Evolutionary conservation across 352 stramenopile genomes (phyloP).

Genomic region (Pythium aphanidermatum): DNA sequence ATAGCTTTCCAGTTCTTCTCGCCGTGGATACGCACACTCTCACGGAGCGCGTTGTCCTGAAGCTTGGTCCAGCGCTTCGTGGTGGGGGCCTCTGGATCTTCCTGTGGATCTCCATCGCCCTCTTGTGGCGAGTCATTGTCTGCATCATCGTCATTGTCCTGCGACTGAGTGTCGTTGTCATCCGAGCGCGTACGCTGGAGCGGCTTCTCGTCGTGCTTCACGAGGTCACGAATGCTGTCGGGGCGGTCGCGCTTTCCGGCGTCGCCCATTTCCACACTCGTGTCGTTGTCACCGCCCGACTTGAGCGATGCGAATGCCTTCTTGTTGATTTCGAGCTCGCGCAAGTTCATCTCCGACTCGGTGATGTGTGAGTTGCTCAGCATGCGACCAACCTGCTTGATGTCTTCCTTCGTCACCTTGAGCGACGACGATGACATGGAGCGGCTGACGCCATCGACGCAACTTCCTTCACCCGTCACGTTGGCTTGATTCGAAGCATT

Average conservation of each 20-base stretch:
- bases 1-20: slow-evolving; percentile 90
- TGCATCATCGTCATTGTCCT: slow-evolving; percentile 32
- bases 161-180: slow-evolving; percentile 20
- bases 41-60: slow-evolving; percentile 79
- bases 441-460: slow-evolving; percentile 27
- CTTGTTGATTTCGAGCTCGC: slow-evolving; percentile 72
- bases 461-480: slow-evolving; percentile 26
- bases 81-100: slow-evolving; percentile 68
- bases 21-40: slow-evolving; percentile 76
- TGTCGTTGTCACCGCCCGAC: slow-evolving; percentile 27
- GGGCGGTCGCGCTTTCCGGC: slow-evolving; percentile 63
- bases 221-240: slow-evolving; percentile 51
- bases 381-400: slow-evolving; percentile 53
- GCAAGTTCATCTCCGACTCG: slow-evolving; percentile 73
- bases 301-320: slow-evolving; percentile 36
- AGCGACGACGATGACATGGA: slow-evolving; percentile 67
- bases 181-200: slow-evolving; percentile 54
- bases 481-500: slow-evolving; percentile 22
- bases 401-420: slow-evolving; percentile 78
- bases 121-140: slow-evolving; percentile 17
- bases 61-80: slow-evolving; percentile 85
- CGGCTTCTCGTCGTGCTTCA: slow-evolving; percentile 57
- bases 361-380: slow-evolving; percentile 75
- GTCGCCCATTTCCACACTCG: slow-evolving; percentile 20
- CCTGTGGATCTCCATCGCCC: slow-evolving; percentile 13